Percentiles rank a stretch among this genome's conserved stretches.
Conservation (phyloP, 1,284 basidiomycete genomes). For the Apiotrichum akiyoshidainum region DNA sequence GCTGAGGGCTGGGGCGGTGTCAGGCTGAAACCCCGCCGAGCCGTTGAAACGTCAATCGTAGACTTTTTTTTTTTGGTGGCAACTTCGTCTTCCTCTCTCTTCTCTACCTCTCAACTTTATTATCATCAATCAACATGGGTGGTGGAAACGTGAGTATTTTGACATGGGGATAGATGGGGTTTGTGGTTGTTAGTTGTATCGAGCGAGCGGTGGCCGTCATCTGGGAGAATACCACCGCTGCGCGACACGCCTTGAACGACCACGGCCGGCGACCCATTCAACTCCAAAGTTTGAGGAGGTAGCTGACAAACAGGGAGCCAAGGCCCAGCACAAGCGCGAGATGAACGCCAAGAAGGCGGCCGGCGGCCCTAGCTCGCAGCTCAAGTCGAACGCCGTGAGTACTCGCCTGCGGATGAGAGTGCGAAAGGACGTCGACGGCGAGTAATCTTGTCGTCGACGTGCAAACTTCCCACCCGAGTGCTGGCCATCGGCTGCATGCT, state of each 20-base stretch:
- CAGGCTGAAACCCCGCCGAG: too few species aligned
- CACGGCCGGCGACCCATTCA: too few species aligned
- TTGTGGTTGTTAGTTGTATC: background rate
- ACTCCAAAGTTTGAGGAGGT: too few species aligned
- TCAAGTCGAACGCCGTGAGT: conserved; percentile 49
- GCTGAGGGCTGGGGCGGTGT: too few species aligned
- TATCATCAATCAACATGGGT: conserved; percentile 29
- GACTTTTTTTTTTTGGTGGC: background rate
- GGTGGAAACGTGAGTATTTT: conserved; percentile 41
- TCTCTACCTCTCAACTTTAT: background rate
- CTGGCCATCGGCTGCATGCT: background rate
- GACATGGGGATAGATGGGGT: background rate
- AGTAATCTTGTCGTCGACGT: background rate
- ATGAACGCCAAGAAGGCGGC: conserved; percentile 29
- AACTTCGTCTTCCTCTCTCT: background rate
- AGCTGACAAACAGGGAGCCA: conserved; percentile 43
- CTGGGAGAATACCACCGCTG: too few species aligned
- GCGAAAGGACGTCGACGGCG: background rate
- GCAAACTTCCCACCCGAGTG: too few species aligned
- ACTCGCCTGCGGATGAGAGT: background rate
- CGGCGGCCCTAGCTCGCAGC: conserved; percentile 43
- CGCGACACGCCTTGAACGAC: too few species aligned
- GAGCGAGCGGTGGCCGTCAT: background rate
- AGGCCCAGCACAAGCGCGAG: conserved; percentile 42
- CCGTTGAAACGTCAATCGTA: too few species aligned